These are phyloP conservation scores for Aspergillus neotritici DNA, from an alignment of 2,329 filamentous ascomycete species.

Conservation along the genomic window DNA sequence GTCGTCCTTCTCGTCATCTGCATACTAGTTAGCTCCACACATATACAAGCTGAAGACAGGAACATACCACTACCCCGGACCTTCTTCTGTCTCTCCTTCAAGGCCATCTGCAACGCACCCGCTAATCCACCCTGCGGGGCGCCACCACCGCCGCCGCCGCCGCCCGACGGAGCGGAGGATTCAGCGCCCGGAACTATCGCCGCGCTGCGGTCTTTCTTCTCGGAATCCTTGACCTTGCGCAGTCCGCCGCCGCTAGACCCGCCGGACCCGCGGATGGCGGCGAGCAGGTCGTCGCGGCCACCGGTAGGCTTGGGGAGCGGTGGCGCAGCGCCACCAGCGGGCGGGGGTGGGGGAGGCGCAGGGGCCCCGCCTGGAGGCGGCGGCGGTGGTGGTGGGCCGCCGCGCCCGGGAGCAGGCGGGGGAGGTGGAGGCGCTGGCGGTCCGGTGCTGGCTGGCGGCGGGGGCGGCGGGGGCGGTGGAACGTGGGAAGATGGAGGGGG, in stretches of 20 bases:
- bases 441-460: conserved; percentile 8
- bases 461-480: conserved; percentile 33
- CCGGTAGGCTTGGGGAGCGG: conserved; percentile 40
- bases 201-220: conserved; percentile 44
- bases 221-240: conserved; percentile 42
- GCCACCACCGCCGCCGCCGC: conserved; percentile 50
- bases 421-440: too few species aligned
- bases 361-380: conserved; percentile 38
- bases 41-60: not conserved
- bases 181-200: conserved; percentile 45
- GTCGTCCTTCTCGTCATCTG: conserved; percentile 44
- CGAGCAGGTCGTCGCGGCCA: conserved; percentile 41
- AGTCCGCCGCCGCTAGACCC: conserved; percentile 46
- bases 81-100: conserved; percentile 83
- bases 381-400: conserved; percentile 38
- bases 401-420: conserved; percentile 17
- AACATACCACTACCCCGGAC: conserved; percentile 89
- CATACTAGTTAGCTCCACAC: conserved; percentile 19
- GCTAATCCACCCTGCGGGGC: conserved; percentile 60
- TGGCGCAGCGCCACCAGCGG: conserved; percentile 33
- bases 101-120: conserved; percentile 70
- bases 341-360: conserved; percentile 48
- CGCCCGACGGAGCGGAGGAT: conserved; percentile 51
- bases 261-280: conserved; percentile 51
- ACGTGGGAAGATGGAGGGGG: conserved; percentile 30